phyloP scores from a whole-genome alignment of 495 filamentous ascomycete genomes.

The Neurospora sp. region DNA sequence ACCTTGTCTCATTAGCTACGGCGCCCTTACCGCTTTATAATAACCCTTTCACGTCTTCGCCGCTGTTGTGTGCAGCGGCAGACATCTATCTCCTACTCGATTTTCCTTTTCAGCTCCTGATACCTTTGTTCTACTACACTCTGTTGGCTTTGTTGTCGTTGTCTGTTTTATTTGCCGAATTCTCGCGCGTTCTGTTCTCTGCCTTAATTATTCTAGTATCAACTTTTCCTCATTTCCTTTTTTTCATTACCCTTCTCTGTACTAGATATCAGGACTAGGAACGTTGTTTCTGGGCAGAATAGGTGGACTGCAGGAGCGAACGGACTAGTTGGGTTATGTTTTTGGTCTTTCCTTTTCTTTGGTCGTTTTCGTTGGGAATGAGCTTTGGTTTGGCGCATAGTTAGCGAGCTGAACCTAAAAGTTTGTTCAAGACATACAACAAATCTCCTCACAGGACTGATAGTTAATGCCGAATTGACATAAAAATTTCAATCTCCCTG shows the following conservation, averaged over 20 bases:
- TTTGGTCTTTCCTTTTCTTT: background rate
- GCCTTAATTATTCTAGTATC: background rate
- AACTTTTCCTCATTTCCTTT: background rate
- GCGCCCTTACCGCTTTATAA: conserved; percentile 34
- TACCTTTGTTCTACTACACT: conserved; percentile 20
- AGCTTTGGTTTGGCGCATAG: background rate
- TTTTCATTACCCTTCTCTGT: background rate
- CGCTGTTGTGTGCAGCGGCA: conserved; percentile 2
- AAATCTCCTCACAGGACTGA: background rate
- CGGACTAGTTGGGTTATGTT: background rate
- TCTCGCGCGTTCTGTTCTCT: background rate
- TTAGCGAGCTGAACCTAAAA: background rate
- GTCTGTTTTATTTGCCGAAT: background rate
- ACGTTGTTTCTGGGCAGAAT: background rate
- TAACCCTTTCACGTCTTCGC: conserved; percentile 17
- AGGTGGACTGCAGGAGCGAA: background rate
- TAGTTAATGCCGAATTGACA: background rate
- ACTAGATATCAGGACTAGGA: background rate
- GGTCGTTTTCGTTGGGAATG: background rate
- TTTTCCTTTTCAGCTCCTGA: conserved; percentile 9
- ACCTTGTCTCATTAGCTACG: conserved; percentile 43
- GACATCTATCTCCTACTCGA: background rate
- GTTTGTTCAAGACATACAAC: background rate
- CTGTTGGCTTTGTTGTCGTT: background rate
- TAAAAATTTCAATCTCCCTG: background rate